Evolutionary conservation across 202 grass and related monocot species (phyloP), one percentile per base, ranked within the genome.

Genomic region (Schoenoplectus triqueter): DNA sequence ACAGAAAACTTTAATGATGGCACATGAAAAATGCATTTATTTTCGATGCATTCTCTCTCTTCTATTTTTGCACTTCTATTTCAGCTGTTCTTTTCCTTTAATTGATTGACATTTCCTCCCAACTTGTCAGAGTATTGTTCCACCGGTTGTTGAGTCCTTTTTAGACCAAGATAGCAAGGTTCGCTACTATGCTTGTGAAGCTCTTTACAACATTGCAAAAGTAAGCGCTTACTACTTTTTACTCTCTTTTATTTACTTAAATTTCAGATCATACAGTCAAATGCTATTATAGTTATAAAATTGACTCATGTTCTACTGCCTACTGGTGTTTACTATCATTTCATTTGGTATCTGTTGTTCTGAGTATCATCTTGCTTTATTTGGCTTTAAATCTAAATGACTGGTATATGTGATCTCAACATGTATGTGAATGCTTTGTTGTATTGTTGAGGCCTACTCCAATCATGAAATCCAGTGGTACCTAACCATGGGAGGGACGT

Each of bases 171-270:
- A 99, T 80, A 91, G 93, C 66, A 99, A 93, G 90, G 96, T 99
- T 84, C 93, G 96, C 64, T 99, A 96, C 82, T 99, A 99, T 94
- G 96, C 96, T 73, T 99, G 96, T 87, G 96, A 99, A 94, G 96
- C 96, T 70, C 72, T 99, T 74, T 99, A 99, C 86, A 99, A 99
- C 82, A 99, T 99, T 88, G 96, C 96, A 88, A 99, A 99, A 93
- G 74, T 60, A 78, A 78, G 52, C n/a, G 14, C 54, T 78, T 42
- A 60, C 11, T 6, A 60, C 6, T 44, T 17, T 41, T 44, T 57
- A 42, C 47, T 74, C 79, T 60, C 68, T 82, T 92, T 83, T 46
- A 15, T 18, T 84, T 65, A 89, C n/a, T 47, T 78, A 75, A 56
- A 61, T 84, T 57, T 42, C 13, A 41, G n/a, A 42, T 60, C n/a